Base-by-base conservation (phyloP, 257 asterid genomes). In the Apocynum venetum region DNA sequence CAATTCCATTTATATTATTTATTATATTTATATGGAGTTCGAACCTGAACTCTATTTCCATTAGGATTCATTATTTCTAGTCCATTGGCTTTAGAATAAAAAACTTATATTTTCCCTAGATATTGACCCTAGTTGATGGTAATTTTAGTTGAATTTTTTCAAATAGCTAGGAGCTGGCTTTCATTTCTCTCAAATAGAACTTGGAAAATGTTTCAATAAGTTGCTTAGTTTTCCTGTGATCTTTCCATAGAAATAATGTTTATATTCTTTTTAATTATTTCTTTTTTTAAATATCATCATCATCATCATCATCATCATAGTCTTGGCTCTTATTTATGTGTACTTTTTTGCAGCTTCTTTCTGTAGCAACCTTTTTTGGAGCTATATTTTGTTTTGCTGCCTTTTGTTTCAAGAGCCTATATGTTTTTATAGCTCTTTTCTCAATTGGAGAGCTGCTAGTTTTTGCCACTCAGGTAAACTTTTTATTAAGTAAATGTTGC, bases 381-480 rank as follows among this genome's bases (percentile, higher is more conserved):
- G 97, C 89, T 65, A 82, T 64, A 78, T 91, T 89, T 84, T 93
- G 98, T 89, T 93, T 93, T 80, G 84, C 87, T 75, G 88, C 98
- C 80, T 93, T 93, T 83, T 91, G 96, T 86, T 89, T 90, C 40
- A 88, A 89, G 86, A 89, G 83, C 89, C 81, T 91, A 38, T 90
- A 86, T 75, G 89, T 56, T 49, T 93, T 86, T 83, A 76, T 90
- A 81, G 88, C 86, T 76, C 84, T 91, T 72, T 93, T 93, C 66
- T 87, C 96, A 57, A 80, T 93, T 14, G 98, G 98, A 75, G 97
- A 93, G 84, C 85, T 91, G 81, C 89, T 93, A 35, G 91, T 90
- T 40, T 93, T 93, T 84, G 94, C 97, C 74, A 96, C 98, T 44
- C 98, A 93, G 97, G 98, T 95, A 75, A 74, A 69, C 52, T 60